phyloP scores from a whole-genome alignment of 2,329 filamentous ascomycete genomes.

The Aspergillus brunneoviolaceus region DNA sequence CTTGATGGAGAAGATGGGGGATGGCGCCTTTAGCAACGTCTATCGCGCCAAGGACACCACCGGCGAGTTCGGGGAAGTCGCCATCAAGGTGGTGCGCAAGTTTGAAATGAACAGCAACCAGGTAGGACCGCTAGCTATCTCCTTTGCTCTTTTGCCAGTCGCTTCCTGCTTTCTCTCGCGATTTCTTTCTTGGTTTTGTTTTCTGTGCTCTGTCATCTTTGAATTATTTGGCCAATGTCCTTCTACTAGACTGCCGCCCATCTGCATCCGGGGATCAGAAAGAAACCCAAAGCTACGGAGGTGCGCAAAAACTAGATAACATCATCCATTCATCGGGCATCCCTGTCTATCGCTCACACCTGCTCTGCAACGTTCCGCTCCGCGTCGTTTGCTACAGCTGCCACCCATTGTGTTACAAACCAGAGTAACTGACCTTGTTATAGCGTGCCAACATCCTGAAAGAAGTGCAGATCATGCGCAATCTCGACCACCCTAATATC shows the following conservation, averaged over 20 bases:
- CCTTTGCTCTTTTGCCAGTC: constrained; percentile 24
- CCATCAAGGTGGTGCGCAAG: constrained; percentile 98
- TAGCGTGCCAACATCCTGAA: constrained; percentile 97
- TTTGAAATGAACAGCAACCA: constrained; percentile 99
- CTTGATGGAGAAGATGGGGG: constrained; percentile 94
- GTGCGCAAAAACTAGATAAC: constrained; percentile 60
- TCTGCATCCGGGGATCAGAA: constrained; percentile 95
- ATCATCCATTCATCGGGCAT: not conserved
- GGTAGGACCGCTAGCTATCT: constrained; percentile 62
- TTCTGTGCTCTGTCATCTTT: constrained; percentile 23
- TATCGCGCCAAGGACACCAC: constrained; percentile 80
- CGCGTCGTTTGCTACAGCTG: not conserved
- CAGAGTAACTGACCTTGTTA: constrained; percentile 29
- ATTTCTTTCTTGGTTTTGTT: constrained; percentile 22
- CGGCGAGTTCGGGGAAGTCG: constrained; percentile 74
- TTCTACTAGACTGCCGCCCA: constrained; percentile 76
- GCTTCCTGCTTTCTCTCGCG: constrained; percentile 23
- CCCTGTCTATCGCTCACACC: constrained; percentile 12
- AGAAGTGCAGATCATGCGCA: constrained; percentile 98
- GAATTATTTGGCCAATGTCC: constrained; percentile 51
- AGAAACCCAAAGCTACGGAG: constrained; percentile 93
- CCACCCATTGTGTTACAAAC: not conserved
- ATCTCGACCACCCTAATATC: constrained; percentile 94
- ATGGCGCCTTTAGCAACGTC: constrained; percentile 98
- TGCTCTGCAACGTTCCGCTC: constrained; percentile 1